Evolutionary conservation across 2,329 filamentous ascomycete genomes (phyloP).

Genomic region (Colletotrichum musae): DNA sequence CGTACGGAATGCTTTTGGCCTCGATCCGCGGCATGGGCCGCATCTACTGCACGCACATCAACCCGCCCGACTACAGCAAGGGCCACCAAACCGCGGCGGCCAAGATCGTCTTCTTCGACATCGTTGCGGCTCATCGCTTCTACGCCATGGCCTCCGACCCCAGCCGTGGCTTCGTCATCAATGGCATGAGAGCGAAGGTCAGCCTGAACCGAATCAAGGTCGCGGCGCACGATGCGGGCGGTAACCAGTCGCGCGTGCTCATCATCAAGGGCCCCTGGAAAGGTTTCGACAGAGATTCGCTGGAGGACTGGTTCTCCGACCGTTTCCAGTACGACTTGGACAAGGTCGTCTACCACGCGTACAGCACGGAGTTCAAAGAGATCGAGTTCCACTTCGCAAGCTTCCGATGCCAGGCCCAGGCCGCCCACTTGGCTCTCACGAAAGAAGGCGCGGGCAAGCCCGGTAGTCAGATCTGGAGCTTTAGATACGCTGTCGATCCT

Average conservation of each 20-base stretch:
- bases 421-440: constrained; percentile 53
- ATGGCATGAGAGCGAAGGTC: constrained; percentile 54
- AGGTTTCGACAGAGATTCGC: constrained; percentile 59
- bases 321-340: constrained; percentile 60
- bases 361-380: constrained; percentile 47
- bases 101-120: constrained; percentile 65
- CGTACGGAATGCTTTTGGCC: constrained; percentile 59
- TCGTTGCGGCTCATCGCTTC: constrained; percentile 54
- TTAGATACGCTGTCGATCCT: constrained; percentile 34
- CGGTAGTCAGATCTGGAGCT: constrained; percentile 43
- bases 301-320: constrained; percentile 43
- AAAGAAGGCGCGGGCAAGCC: constrained; percentile 2
- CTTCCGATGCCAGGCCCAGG: constrained; percentile 68
- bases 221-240: constrained; percentile 44
- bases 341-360: constrained; percentile 50
- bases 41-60: constrained; percentile 67
- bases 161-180: constrained; percentile 53
- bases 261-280: constrained; percentile 61
- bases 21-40: constrained; percentile 63
- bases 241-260: constrained; percentile 62
- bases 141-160: constrained; percentile 42
- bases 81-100: constrained; percentile 58
- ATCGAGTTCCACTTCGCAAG: constrained; percentile 69
- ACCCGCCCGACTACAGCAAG: constrained; percentile 56
- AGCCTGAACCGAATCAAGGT: constrained; percentile 65